Conservation (phyloP, 257 asterid genomes). For the Solanum commersonii region DNA sequence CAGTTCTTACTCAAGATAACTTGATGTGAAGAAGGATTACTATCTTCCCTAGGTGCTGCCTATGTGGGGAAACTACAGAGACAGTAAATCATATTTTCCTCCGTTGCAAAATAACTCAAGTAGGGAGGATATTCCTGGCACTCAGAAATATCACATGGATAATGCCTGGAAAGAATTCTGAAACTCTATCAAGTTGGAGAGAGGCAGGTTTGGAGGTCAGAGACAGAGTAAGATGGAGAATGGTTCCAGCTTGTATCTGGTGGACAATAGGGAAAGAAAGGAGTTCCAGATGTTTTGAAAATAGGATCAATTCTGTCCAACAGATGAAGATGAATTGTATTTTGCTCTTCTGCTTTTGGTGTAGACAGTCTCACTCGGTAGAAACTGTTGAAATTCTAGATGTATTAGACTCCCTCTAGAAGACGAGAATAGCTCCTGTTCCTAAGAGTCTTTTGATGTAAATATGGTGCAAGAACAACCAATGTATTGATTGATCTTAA, state of each 20-base stretch:
- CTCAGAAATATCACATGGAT: not conserved
- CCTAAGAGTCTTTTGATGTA: not conserved
- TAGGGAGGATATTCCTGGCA: not conserved
- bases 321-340: not conserved
- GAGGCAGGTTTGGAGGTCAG: not conserved
- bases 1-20: not conserved
- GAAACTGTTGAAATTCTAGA: not conserved
- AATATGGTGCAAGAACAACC: not conserved
- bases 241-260: not conserved
- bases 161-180: not conserved
- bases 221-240: not conserved
- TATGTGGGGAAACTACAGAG: not conserved
- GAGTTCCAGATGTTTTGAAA: not conserved
- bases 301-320: not conserved
- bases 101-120: not conserved
- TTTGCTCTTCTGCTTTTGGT: not conserved
- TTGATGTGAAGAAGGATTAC: not conserved
- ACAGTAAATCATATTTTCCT: not conserved
- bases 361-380: not conserved
- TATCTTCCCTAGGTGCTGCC: not conserved
- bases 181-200: not conserved
- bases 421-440: not conserved
- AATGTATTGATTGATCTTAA: not conserved
- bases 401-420: not conserved
- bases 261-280: not conserved